Base-by-base conservation (phyloP, 2,329 filamentous ascomycete genomes). In the Podosphaera fusca region DNA sequence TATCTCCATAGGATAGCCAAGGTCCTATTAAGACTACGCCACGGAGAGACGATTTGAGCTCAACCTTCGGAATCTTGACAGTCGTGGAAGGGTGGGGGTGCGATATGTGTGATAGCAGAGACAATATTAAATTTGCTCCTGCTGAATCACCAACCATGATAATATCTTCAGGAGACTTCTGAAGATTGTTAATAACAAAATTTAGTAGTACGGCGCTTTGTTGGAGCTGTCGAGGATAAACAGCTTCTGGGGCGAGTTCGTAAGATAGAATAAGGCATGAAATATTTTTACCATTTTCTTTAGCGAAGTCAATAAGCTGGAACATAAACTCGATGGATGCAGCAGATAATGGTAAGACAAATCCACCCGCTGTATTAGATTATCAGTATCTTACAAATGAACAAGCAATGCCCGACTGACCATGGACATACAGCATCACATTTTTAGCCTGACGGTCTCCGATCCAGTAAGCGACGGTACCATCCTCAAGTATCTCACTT, bases 41-140 rank as follows among this genome's bases (percentile, higher is more conserved):
- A 1, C 71, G 71, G 14, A 82, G 67, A 7, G 71, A 72, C 2
- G 64, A 64, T 0, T 66, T 62, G 5, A 78, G 64, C 0, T 64
- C 57, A 29, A 80, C 58, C 0, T 68, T 65, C 0, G 70, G 65
- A 47, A 79, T 81, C 75, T 2, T 75, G 74, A 64, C 79, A 76
- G 2, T 75, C 74, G 63, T 79, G 75, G 74, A 69, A 0, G 75
- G 71, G 59, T 81, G 78, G 0, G 79, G 77, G 62, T 82, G 79
- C 0, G 73, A 66, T 47, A 78, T 65, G 63, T 78, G 75, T 0
- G 72, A 74, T 3, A 77, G 66, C 0, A 78, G 60, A 2, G 65
- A 65, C 1, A 76, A 58, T 8, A 67, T 64, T 1, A 77, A 65
- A 58, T 76, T 75, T 14, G 69, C 74, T 54, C 75, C 75, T 12